Evolutionary conservation across 768 basidiomycete genomes (phyloP).

Genomic region (Favolaschia claudopus): DNA sequence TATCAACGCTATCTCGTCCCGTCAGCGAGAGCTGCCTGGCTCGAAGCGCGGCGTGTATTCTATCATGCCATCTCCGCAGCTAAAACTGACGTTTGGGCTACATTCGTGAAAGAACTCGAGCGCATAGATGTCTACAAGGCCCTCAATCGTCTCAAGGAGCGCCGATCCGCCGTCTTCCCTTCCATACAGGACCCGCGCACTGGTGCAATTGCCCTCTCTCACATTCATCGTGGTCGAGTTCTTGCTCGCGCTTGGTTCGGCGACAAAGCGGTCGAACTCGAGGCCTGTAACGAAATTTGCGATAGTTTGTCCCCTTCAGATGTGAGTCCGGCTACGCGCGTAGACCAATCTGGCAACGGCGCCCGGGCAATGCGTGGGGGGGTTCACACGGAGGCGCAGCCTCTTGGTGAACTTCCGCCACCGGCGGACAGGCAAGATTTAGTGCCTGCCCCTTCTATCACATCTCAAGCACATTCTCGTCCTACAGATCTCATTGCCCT

Average conservation of each 20-base stretch:
- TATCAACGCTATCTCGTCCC: too few relatives aligned
- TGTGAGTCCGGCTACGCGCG: neutral
- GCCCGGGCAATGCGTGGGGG: neutral
- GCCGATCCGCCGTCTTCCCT: neutral
- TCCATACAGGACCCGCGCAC: neutral
- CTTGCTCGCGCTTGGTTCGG: conserved; percentile 2
- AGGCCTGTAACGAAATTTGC: too few relatives aligned
- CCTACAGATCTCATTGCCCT: neutral
- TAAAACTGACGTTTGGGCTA: neutral
- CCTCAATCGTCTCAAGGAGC: neutral
- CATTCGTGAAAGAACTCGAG: neutral
- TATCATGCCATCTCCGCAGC: neutral
- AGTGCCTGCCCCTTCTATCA: neutral
- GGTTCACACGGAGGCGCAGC: neutral
- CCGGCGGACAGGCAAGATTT: conserved; percentile 5
- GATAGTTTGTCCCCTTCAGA: too few relatives aligned
- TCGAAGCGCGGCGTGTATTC: neutral
- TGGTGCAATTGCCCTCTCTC: neutral
- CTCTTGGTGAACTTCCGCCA: conserved; percentile 2
- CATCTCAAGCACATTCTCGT: conserved; percentile 1
- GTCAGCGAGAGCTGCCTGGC: too few relatives aligned
- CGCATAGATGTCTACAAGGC: neutral
- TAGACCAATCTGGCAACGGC: neutral
- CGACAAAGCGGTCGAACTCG: too few relatives aligned
- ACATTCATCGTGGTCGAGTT: neutral